Conservation (phyloP, 306 rosid species). For the Corylus americana region DNA sequence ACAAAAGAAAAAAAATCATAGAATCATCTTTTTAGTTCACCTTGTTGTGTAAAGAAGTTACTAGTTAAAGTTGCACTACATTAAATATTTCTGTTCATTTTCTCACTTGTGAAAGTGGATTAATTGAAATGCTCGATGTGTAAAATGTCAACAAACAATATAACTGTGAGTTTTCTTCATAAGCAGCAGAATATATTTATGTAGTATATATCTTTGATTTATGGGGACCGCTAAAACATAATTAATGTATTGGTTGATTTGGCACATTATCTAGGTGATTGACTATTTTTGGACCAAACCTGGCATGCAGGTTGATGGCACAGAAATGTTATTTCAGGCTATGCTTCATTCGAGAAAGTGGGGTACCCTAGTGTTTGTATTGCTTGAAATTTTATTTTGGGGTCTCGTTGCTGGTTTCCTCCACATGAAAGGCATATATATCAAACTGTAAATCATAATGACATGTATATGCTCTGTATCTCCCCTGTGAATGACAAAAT, state of each 20-base stretch:
- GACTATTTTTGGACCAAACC: slow-evolving; percentile 21
- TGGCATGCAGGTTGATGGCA: slow-evolving; percentile 61
- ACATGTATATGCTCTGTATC: not conserved
- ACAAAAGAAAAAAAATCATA: not conserved
- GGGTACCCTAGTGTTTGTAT: slow-evolving; percentile 69
- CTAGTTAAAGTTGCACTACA: not conserved
- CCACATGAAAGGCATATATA: slow-evolving; percentile 58
- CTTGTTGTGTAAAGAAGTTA: not conserved
- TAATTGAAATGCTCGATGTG: not conserved
- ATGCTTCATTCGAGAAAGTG: slow-evolving; percentile 59
- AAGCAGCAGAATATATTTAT: not conserved
- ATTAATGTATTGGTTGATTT: not conserved
- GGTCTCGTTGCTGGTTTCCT: slow-evolving; percentile 56
- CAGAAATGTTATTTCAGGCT: slow-evolving; percentile 56
- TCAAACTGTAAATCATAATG: slow-evolving; percentile 38
- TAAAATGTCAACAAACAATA: not conserved
- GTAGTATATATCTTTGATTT: not conserved
- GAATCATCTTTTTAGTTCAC: not conserved
- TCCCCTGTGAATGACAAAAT: slow-evolving; percentile 23
- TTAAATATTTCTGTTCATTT: not conserved
- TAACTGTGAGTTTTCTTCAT: not conserved
- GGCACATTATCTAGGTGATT: slow-evolving; percentile 22
- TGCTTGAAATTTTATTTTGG: slow-evolving; percentile 63
- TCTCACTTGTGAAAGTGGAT: not conserved
- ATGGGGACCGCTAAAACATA: not conserved